Evolutionary conservation across 208 protist genomes (phyloP).

Genomic region (Trypanosoma avium): DNA sequence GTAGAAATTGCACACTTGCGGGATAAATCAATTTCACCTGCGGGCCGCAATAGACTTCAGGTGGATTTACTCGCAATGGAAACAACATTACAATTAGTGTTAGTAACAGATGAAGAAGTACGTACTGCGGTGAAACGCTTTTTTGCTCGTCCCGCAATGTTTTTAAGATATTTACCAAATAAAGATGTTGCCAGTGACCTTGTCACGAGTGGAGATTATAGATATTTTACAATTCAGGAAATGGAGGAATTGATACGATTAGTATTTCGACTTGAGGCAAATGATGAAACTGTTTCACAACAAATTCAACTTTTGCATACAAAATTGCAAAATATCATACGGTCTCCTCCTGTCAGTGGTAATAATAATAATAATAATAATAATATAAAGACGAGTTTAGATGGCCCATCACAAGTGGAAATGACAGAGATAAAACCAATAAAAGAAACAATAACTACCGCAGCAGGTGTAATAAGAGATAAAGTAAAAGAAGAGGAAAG

Average conservation of each 20-base stretch:
- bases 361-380: no score
- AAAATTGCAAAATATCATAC: conserved; percentile 35
- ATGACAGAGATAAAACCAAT: no score
- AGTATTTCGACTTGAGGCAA: conserved; percentile 73
- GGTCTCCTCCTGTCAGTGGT: no score
- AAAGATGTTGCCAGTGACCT: conserved; percentile 78
- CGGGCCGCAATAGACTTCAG: conserved; percentile 52
- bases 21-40: conserved; percentile 74
- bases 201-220: conserved; percentile 76
- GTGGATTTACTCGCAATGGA: conserved; percentile 79
- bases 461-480: not conserved
- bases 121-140: conserved; percentile 58
- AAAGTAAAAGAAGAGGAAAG: not conserved
- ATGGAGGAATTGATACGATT: conserved; percentile 78
- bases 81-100: conserved; percentile 67
- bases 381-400: no score
- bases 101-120: conserved; percentile 69
- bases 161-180: conserved; percentile 79
- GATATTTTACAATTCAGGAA: conserved; percentile 52
- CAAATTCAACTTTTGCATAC: conserved; percentile 58
- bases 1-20: conserved; percentile 78
- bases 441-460: no score
- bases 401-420: no score
- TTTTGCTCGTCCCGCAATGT: conserved; percentile 66
- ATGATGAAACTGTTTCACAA: conserved; percentile 52